phyloP scores from a whole-genome alignment of 2,329 filamentous ascomycete species.

The Neobulgaria alba region DNA sequence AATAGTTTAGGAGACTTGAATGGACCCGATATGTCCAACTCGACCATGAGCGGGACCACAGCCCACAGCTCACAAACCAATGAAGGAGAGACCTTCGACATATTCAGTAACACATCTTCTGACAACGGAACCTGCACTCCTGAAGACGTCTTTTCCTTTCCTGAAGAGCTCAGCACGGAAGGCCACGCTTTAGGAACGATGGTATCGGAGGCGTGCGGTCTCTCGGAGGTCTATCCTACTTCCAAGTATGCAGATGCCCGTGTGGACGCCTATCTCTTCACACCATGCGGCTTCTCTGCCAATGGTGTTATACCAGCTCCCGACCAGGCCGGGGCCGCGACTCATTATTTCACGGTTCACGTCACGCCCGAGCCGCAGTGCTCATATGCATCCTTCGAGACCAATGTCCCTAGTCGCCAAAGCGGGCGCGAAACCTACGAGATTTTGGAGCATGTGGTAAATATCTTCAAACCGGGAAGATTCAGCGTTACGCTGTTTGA shows the following conservation, averaged over 20 bases:
- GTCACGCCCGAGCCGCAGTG: constrained; percentile 96
- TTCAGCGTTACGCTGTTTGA: constrained; percentile 97
- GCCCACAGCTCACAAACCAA: constrained; percentile 26
- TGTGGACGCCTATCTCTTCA: constrained; percentile 94
- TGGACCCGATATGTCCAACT: constrained; percentile 35
- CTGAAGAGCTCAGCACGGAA: constrained; percentile 77
- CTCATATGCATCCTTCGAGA: constrained; percentile 97
- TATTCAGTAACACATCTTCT: constrained; percentile 68
- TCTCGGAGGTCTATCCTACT: constrained; percentile 81
- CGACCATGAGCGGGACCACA: constrained; percentile 33
- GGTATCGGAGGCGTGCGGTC: constrained; percentile 81
- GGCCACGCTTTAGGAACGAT: constrained; percentile 89
- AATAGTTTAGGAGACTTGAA: constrained; percentile 51
- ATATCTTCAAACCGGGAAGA: constrained; percentile 94
- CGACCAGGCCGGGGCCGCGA: constrained; percentile 39
- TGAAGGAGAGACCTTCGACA: constrained; percentile 54
- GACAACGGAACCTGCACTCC: constrained; percentile 50
- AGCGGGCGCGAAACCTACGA: constrained; percentile 82
- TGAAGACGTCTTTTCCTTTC: constrained; percentile 49
- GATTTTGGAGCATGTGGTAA: constrained; percentile 86
- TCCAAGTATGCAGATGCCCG: constrained; percentile 84
- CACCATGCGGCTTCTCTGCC: constrained; percentile 92
- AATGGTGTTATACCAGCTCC: constrained; percentile 89
- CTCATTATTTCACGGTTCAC: constrained; percentile 95
- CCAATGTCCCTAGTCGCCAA: constrained; percentile 86